Conservation (phyloP, 768 basidiomycete species). For the Pulveroboletus sp. region DNA sequence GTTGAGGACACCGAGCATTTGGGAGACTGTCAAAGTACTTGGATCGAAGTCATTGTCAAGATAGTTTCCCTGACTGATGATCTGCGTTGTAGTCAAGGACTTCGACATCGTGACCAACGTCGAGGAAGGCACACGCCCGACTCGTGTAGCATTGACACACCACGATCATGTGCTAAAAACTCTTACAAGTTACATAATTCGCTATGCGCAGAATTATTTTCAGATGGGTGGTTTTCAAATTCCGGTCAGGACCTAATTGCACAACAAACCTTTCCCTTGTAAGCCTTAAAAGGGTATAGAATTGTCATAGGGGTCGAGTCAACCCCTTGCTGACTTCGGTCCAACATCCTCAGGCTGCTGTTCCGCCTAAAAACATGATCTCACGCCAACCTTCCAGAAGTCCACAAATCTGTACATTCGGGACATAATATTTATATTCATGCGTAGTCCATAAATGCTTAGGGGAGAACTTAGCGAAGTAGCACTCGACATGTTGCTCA, state of each 20-base stretch:
- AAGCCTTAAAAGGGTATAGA: no score
- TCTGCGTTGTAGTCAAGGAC: slow-evolving; percentile 65
- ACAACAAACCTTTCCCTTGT: no score
- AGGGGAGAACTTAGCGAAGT: no score
- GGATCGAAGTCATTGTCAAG: slow-evolving; percentile 78
- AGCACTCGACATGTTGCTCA: no score
- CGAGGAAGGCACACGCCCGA: slow-evolving; percentile 2
- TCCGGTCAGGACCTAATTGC: no score
- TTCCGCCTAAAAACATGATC: slow-evolving; percentile 13
- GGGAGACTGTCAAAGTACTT: slow-evolving; percentile 68
- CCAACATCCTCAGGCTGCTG: no score
- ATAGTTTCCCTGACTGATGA: slow-evolving; percentile 73
- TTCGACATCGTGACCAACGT: slow-evolving; percentile 54
- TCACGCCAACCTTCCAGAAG: background rate
- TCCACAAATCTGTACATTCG: slow-evolving; percentile 8
- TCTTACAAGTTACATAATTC: no score
- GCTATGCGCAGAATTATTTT: no score
- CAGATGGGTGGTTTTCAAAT: no score
- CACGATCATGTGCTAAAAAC: slow-evolving; percentile 26
- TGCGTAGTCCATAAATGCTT: background rate
- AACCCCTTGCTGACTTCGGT: no score
- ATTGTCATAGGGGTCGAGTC: no score
- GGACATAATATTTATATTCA: background rate
- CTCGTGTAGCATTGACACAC: background rate
- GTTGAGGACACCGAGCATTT: slow-evolving; percentile 71